phyloP scores from a whole-genome alignment of 2,329 filamentous ascomycete genomes.

The Dactylellina leptospora region DNA sequence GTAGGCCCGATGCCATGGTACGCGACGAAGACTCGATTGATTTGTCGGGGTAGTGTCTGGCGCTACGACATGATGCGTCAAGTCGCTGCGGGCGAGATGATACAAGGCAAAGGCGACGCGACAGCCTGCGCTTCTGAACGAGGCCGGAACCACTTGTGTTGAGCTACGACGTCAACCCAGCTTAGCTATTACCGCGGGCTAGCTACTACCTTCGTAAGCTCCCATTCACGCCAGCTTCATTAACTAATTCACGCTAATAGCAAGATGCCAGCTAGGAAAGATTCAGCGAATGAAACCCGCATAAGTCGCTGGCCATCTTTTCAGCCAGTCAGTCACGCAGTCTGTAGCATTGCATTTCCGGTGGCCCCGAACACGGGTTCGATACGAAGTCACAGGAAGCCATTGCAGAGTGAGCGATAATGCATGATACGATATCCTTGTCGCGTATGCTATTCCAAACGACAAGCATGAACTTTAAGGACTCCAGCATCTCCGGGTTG shows the following conservation, averaged over 20 bases:
- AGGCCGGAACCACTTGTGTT: slow-evolving; percentile 33
- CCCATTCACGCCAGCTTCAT: background rate
- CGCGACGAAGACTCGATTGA: slow-evolving; percentile 47
- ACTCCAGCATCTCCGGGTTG: background rate
- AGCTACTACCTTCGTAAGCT: too few species aligned
- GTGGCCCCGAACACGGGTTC: background rate
- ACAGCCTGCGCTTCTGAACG: slow-evolving; percentile 30
- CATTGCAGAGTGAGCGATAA: too few species aligned
- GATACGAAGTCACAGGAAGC: background rate
- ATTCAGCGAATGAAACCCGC: too few species aligned
- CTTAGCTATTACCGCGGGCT: too few species aligned
- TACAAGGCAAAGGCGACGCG: slow-evolving; percentile 36
- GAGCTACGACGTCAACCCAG: slow-evolving; percentile 27
- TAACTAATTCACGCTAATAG: background rate
- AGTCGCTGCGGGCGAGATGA: background rate
- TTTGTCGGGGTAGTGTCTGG: slow-evolving; percentile 23
- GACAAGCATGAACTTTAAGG: background rate
- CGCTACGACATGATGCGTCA: slow-evolving; percentile 50
- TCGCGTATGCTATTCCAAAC: background rate
- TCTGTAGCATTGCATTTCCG: too few species aligned
- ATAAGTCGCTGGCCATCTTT: too few species aligned
- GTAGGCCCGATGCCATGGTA: slow-evolving; percentile 51
- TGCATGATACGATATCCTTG: too few species aligned
- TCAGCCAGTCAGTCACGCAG: too few species aligned
- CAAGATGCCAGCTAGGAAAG: too few species aligned